Evolutionary conservation across 2,329 filamentous ascomycete species (phyloP).

Genomic region (Colletotrichum truncatum): DNA sequence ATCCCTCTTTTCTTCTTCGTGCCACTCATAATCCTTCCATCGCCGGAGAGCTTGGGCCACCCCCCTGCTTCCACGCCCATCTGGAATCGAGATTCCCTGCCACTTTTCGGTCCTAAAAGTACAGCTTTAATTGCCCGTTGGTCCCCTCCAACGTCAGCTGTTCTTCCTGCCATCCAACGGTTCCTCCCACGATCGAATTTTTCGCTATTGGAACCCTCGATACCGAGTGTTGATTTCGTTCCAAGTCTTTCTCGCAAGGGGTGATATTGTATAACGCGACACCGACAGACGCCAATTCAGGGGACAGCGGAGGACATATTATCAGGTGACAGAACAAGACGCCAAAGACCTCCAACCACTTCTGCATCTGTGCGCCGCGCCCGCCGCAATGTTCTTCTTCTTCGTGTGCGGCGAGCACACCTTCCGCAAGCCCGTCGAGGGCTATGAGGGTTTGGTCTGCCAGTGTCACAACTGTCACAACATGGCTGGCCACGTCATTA

Average conservation of each 20-base stretch:
- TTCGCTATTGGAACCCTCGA: no score
- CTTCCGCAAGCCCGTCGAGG: slow-evolving; percentile 66
- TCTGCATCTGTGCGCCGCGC: slow-evolving; percentile 15
- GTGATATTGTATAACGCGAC: no score
- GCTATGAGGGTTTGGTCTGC: slow-evolving; percentile 69
- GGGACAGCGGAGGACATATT: neutral
- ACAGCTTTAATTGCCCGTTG: neutral
- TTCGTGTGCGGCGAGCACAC: slow-evolving; percentile 71
- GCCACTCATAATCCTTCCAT: neutral
- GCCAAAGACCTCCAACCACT: neutral
- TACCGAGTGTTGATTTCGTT: no score
- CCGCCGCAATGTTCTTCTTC: slow-evolving; percentile 64
- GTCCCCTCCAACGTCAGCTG: slow-evolving; percentile 5
- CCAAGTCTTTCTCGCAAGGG: no score
- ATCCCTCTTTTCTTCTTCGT: slow-evolving; percentile 12
- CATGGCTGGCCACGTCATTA: slow-evolving; percentile 67
- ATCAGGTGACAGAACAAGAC: neutral
- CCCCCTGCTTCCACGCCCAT: neutral
- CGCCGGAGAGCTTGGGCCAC: slow-evolving; percentile 21
- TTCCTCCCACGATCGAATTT: neutral
- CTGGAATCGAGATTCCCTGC: neutral
- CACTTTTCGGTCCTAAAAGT: neutral
- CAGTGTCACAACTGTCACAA: slow-evolving; percentile 76
- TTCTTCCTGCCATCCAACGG: neutral
- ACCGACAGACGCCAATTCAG: neutral